Conservation (phyloP, 2,329 filamentous ascomycete genomes). For the Cladosporium sp. region DNA sequence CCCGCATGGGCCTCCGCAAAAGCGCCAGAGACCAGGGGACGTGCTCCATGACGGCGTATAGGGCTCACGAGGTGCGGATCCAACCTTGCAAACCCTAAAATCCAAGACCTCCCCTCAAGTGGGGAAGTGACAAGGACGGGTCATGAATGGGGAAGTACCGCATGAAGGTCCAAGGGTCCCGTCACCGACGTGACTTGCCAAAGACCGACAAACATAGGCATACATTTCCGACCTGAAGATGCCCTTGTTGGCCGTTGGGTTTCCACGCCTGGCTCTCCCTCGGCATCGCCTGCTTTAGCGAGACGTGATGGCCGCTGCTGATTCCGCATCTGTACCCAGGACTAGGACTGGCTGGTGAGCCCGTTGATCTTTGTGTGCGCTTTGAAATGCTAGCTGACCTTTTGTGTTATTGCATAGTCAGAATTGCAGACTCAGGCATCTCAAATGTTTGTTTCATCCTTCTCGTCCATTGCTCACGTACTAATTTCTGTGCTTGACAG, state of each 20-base stretch:
- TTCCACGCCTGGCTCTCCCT: neutral
- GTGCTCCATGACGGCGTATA: neutral
- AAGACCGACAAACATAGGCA: constrained; percentile 10
- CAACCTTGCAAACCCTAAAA: neutral
- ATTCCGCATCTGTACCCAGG: constrained; percentile 12
- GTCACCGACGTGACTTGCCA: constrained; percentile 8
- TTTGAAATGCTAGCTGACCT: neutral
- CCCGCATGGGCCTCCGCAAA: neutral
- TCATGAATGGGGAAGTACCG: constrained; percentile 1
- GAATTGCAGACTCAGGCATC: constrained; percentile 26
- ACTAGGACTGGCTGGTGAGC: constrained; percentile 27
- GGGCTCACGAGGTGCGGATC: neutral
- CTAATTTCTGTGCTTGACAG: constrained; percentile 7
- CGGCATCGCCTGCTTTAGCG: constrained; percentile 10
- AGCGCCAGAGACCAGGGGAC: neutral
- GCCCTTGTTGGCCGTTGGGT: constrained; percentile 1
- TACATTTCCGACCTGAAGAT: constrained; percentile 5
- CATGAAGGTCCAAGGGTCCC: neutral
- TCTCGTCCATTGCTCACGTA: neutral
- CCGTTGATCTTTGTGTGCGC: neutral
- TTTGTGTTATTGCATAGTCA: constrained; percentile 16
- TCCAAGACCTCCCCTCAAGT: neutral
- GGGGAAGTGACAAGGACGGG: neutral
- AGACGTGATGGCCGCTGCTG: constrained; percentile 1
- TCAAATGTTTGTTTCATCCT: constrained; percentile 21